A percentile compares a stretch with the other conserved stretches of the same genome.
These are phyloP conservation scores for Solanum hybrid DNA, from an alignment of 305 asterid genomes.

Conservation along the genomic window DNA sequence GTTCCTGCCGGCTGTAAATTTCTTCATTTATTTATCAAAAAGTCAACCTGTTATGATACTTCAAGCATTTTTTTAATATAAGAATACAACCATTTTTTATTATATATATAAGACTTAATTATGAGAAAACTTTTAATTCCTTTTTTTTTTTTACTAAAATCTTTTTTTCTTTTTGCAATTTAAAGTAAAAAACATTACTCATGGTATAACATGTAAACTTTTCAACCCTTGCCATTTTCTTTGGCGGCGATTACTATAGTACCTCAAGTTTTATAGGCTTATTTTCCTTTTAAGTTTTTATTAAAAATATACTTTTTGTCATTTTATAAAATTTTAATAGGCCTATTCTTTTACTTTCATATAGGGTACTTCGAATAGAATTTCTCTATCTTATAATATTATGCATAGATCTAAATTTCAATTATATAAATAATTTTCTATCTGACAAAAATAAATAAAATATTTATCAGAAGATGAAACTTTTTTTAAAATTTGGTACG, in stretches of 20 bases:
- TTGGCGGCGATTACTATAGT: background rate
- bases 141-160: background rate
- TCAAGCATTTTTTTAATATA: background rate
- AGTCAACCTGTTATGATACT: background rate
- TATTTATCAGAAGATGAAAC: background rate
- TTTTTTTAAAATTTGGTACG: too few relatives aligned
- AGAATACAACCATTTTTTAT: background rate
- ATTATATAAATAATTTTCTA: background rate
- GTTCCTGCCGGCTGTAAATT: background rate
- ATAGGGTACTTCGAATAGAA: background rate
- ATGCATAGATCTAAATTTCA: too few relatives aligned
- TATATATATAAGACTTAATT: background rate
- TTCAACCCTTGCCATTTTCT: background rate
- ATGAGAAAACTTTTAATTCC: background rate
- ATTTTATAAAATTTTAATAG: background rate
- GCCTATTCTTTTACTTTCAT: background rate
- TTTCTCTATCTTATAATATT: background rate
- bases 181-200: background rate
- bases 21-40: background rate
- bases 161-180: background rate
- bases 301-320: background rate
- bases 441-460: too few relatives aligned
- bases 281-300: background rate
- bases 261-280: background rate
- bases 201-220: background rate